Evolutionary conservation across 495 filamentous ascomycete species (phyloP).

Genomic region (Parathielavia hyrcaniae): DNA sequence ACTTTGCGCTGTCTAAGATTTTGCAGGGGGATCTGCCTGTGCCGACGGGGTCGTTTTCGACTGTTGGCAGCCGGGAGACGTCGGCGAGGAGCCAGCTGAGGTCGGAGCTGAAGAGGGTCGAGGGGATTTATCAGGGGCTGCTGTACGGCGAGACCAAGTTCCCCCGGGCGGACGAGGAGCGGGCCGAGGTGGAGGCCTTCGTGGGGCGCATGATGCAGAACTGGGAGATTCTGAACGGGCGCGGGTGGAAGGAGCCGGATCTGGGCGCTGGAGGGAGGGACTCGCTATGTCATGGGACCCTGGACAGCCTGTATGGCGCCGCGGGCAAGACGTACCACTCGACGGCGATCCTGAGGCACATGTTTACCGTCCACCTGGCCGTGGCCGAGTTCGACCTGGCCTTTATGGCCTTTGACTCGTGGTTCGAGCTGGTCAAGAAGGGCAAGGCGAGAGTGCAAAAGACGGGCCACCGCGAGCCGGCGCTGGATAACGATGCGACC

Average conservation of each 20-base stretch:
- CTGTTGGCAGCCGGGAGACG: constrained; percentile 32
- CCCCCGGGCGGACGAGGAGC: constrained; percentile 69
- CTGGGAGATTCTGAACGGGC: constrained; percentile 72
- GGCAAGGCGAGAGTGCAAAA: constrained; percentile 76
- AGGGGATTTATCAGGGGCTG: constrained; percentile 64
- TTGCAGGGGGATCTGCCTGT: constrained; percentile 49
- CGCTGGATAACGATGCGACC: constrained; percentile 69
- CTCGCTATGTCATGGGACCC: constrained; percentile 59
- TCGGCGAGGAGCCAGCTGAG: constrained; percentile 59
- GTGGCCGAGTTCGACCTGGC: constrained; percentile 86
- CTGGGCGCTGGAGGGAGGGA: constrained; percentile 72
- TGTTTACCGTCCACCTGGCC: constrained; percentile 80
- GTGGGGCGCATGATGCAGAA: constrained; percentile 72
- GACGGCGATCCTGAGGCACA: constrained; percentile 71
- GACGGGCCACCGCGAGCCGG: constrained; percentile 61
- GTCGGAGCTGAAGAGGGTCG: constrained; percentile 66
- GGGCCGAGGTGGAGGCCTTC: constrained; percentile 73
- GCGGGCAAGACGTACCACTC: constrained; percentile 93
- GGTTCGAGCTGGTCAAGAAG: constrained; percentile 75
- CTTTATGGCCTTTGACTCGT: constrained; percentile 79
- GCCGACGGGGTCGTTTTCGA: constrained; percentile 41
- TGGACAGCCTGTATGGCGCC: constrained; percentile 81
- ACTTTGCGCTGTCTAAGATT: constrained; percentile 62
- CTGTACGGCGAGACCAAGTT: constrained; percentile 71
- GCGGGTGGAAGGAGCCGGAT: constrained; percentile 68